A percentile compares a stretch with the other conserved stretches of the same genome.
Conservation (phyloP, 129 eudicot genomes). For the Flaveria linearis region DNA sequence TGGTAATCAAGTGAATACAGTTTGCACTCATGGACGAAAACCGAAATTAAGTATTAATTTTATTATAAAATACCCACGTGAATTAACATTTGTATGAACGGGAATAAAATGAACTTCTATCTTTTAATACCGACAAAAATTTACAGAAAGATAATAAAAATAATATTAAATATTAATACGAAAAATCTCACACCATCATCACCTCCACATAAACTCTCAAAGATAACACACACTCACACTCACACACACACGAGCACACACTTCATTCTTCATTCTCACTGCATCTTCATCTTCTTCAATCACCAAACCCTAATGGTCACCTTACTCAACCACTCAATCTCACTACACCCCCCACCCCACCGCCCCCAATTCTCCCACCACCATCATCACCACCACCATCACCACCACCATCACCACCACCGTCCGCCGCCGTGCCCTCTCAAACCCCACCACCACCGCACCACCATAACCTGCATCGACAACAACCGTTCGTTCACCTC, state of each 20-base stretch:
- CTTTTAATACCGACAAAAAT: no score
- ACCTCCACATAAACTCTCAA: no score
- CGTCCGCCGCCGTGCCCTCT: constrained; percentile 31
- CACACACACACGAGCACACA: constrained; percentile 7
- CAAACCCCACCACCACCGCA: constrained; percentile 29
- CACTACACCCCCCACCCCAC: constrained; percentile 25
- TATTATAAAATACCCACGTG: no score
- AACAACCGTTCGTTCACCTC: constrained; percentile 17
- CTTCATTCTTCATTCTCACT: not conserved
- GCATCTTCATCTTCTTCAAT: constrained; percentile 10
- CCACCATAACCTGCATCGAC: constrained; percentile 26
- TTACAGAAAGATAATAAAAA: no score
- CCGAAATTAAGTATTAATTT: no score
- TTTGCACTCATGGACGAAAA: no score
- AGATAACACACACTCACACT: not conserved
- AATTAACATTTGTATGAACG: no score
- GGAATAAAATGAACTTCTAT: no score
- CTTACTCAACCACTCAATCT: constrained; percentile 33
- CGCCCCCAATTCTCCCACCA: constrained; percentile 20
- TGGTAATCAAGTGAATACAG: no score
- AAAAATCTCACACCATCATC: no score
- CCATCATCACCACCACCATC: constrained; percentile 23
- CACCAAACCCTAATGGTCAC: constrained; percentile 43
- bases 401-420: constrained; percentile 30
- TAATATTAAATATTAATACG: no score